Base-by-base conservation (phyloP, 148 eudicot genomes). In the Arctostaphylos glauca region DNA sequence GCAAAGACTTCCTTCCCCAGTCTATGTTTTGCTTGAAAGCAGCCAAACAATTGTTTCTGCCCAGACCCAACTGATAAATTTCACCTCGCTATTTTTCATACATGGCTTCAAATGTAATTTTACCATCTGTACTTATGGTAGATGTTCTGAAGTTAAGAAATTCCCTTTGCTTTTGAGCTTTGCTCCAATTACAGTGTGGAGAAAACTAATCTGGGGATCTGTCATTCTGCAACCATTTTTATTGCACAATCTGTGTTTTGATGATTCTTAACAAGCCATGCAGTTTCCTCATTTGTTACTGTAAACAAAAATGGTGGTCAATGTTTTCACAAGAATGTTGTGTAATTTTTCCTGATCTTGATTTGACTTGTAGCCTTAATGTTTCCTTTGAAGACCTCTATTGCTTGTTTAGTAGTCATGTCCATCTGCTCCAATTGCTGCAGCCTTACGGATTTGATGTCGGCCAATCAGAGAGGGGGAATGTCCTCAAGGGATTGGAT, bases 381-480 rank as follows among this genome's bases (percentile, higher is more conserved):
- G 38, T 31, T 31, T 31, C 38, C 38, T 31, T 31, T 31, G 38
- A 31, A 31, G 38, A 0, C 38, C 38, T 31, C 38, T 0, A 31
- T 31, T 31, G 38, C 38, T 31, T 31, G 38, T 31, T 31, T 31
- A 31, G 38, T 31, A 31, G 38, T 80, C n/a, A 41, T 14, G 2
- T 8, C 5, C 16, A 19, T 49, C 50, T 73, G 49, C 74, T 83
- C 62, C 70, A 16, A 54, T 86, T 76, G 31, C 74, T 89, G 84
- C 91, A 95, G 98, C 98, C 98, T 60, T 95, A 95, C 82, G 98
- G 98, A 46, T 95, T 95, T 86, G 98, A 95, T 79, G 93, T 95
- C 81, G 98, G 98, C 84, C 90, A 95, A 81, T 95, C 98, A 31
- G 98, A 94, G 86, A 87, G 93, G 79, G 98, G 98, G 43, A 80